These are phyloP conservation scores for Ilyonectria destructans DNA, from an alignment of 2,329 filamentous ascomycete genomes.

Conservation along the genomic window DNA sequence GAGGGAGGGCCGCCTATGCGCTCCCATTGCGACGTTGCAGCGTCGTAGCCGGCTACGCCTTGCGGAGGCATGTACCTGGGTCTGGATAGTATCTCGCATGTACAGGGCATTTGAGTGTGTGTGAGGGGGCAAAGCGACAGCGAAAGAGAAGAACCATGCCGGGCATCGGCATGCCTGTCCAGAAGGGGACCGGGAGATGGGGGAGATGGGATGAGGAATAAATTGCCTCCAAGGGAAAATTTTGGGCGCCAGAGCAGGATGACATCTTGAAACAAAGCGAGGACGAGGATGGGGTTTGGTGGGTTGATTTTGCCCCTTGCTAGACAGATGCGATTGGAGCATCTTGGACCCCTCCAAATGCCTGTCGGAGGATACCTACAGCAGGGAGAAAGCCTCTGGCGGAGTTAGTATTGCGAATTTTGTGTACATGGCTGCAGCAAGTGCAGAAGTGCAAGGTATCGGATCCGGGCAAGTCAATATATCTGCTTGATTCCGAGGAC, in stretches of 20 bases:
- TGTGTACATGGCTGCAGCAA: not conserved
- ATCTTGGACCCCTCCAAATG: conserved; percentile 2
- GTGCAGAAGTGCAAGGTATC: not conserved
- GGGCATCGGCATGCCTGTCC: conserved; percentile 1
- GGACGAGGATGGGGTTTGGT: conserved; percentile 25
- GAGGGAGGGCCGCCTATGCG: conserved; percentile 16
- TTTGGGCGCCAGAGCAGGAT: conserved; percentile 9
- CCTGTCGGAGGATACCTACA: not conserved
- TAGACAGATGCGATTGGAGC: conserved; percentile 1
- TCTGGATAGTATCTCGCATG: conserved; percentile 13
- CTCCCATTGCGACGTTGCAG: conserved; percentile 4
- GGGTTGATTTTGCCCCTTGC: conserved; percentile 22
- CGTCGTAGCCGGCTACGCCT: conserved; percentile 13
- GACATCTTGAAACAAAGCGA: conserved; percentile 29
- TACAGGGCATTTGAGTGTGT: conserved; percentile 1
- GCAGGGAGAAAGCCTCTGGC: not conserved
- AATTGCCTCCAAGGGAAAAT: conserved; percentile 10
- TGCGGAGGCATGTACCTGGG: conserved; percentile 10
- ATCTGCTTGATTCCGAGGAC: conserved; percentile 15
- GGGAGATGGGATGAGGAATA: conserved; percentile 1
- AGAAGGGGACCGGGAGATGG: conserved; percentile 13
- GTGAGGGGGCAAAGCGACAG: not conserved
- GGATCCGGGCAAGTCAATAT: conserved; percentile 18
- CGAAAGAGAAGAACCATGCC: conserved; percentile 4
- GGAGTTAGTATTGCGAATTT: not conserved